phyloP scores from a whole-genome alignment of 495 filamentous ascomycete genomes.

The Viridothelium virens region DNA sequence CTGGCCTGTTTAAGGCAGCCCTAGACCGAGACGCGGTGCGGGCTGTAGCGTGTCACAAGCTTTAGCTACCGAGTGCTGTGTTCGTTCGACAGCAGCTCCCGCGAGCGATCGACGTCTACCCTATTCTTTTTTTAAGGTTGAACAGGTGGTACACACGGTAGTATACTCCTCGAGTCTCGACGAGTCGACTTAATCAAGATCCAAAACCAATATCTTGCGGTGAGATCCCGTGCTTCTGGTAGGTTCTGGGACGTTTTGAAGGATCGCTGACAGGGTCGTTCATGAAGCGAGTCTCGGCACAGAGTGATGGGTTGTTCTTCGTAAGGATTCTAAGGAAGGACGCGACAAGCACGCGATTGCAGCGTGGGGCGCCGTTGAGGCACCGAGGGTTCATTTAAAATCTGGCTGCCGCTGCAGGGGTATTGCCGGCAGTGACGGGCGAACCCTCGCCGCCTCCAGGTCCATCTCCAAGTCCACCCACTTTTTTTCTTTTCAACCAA shows the following conservation, averaged over 20 bases:
- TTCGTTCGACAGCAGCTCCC: background rate
- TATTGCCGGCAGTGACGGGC: slow-evolving; percentile 5
- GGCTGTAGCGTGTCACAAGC: slow-evolving; percentile 10
- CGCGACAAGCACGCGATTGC: slow-evolving; percentile 5
- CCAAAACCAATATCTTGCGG: background rate
- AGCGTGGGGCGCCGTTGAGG: background rate
- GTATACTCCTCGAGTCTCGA: background rate
- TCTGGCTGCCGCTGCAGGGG: background rate
- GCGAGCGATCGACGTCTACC: background rate
- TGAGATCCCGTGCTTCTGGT: background rate
- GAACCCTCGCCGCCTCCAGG: background rate
- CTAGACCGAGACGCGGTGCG: background rate
- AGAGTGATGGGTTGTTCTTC: background rate
- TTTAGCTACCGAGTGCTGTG: background rate
- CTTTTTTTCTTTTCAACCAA: background rate
- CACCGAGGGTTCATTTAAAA: background rate
- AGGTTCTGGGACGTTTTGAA: background rate
- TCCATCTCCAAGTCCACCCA: background rate
- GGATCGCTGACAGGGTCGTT: background rate
- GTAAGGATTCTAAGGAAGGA: background rate
- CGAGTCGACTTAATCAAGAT: background rate
- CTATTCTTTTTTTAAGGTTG: too few relatives aligned
- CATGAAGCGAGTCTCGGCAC: background rate
- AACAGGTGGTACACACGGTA: too few relatives aligned
- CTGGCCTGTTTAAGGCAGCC: background rate